Evolutionary conservation across 768 basidiomycete species (phyloP), one percentile per base, ranked within the genome.

Genomic region (Tremella mesenterica): DNA sequence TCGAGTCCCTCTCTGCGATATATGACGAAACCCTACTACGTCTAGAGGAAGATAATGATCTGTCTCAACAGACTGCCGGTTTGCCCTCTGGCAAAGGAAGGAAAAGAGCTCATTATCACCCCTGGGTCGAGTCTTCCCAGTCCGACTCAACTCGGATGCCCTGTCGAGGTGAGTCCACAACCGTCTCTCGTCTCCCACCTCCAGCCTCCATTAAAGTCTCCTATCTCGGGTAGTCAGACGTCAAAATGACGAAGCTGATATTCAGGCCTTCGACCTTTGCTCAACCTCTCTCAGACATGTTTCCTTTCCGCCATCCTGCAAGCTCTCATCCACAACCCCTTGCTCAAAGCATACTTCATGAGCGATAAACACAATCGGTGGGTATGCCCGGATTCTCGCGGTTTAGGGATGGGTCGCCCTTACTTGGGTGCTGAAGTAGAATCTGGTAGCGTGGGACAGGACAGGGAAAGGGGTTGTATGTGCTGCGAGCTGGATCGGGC

Each of bases 251-350:
- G 48, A 38, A 27, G 45, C 54, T 41, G 23, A 41, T 44, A 25
- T 34, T 25, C 50, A 88, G 88, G 83, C 48, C 82, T 86, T n/a
- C 79, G 86, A 53, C 89, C 90, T 0, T 77, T 93, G 2, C 75
- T 89, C 38, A 92, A 93, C 71, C 81, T 93, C 0, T 88, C 89
- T 1, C 85, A 90, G 70, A 96, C 91, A 0, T 97, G 93, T 67
- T 96, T 90, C 75, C 79, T 97, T 62, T 93, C 89, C 59, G 89
- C 85, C 48, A 83, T 95, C 20, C 79, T 97, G 10, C 93, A 97
- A 72, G 82, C 81, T 12, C 84, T 97, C 63, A 77, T 87, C 7
- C 85, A 88, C 73, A 97, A 95, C 62, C 92, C 93, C 0, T 77
- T 93, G 4, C 76, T 96, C 4, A 81, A 88, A 29, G 85, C 88